Evolutionary conservation across 1,284 basidiomycete genomes (phyloP).

Genomic region (Uromyces viciae-fabae): DNA sequence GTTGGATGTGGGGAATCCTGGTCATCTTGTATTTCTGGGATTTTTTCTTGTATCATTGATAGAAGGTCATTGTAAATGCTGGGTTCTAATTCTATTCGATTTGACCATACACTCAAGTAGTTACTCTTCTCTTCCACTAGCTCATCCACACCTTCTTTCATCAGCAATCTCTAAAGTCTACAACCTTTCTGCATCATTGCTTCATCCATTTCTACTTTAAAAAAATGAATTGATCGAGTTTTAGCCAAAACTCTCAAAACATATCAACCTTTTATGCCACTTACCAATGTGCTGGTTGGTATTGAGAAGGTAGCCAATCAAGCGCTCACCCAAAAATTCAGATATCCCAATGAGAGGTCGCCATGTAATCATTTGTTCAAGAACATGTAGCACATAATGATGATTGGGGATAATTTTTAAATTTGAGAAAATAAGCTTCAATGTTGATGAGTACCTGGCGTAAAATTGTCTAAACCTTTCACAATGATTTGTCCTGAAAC

Average conservation of each 20-base stretch:
- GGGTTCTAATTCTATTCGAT: too few species aligned
- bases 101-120: too few species aligned
- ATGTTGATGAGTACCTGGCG: background rate
- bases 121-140: too few species aligned
- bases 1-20: too few species aligned
- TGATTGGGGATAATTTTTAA: slow-evolving; percentile 8
- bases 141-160: too few species aligned
- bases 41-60: too few species aligned
- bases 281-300: slow-evolving; percentile 16
- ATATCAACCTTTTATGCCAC: background rate
- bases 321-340: background rate
- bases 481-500: background rate
- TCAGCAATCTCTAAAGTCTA: too few species aligned
- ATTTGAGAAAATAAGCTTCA: background rate
- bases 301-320: slow-evolving; percentile 14
- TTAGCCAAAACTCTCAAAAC: background rate
- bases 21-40: too few species aligned
- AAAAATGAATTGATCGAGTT: background rate
- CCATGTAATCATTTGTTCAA: background rate
- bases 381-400: slow-evolving; percentile 8
- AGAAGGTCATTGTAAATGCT: too few species aligned
- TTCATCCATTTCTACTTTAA: background rate
- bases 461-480: background rate
- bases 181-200: too few species aligned
- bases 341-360: background rate